phyloP scores from a whole-genome alignment of 2,329 filamentous ascomycete genomes.

The Aspergillus pseudoglaucus region DNA sequence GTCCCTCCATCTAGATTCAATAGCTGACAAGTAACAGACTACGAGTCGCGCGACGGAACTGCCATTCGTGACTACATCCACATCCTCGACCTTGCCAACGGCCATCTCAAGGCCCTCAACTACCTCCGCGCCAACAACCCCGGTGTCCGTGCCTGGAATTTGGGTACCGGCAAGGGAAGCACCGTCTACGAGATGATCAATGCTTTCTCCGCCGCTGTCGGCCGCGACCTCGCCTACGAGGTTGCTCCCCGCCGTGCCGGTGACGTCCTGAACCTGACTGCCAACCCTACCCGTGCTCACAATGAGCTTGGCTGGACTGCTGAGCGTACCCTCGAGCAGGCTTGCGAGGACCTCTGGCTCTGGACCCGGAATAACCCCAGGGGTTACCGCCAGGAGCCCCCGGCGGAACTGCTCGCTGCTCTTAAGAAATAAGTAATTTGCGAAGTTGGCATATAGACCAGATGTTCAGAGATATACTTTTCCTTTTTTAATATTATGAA shows the following conservation, averaged over 20 bases:
- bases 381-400: constrained; percentile 89
- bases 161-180: constrained; percentile 88
- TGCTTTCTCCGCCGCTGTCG: constrained; percentile 82
- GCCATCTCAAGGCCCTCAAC: constrained; percentile 63
- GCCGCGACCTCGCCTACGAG: constrained; percentile 78
- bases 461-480: constrained; percentile 1
- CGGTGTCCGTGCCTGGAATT: constrained; percentile 91
- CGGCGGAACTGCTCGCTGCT: constrained; percentile 65
- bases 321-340: constrained; percentile 80
- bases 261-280: constrained; percentile 90
- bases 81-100: constrained; percentile 46
- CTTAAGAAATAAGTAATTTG: constrained; percentile 29
- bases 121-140: constrained; percentile 53
- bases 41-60: constrained; percentile 51
- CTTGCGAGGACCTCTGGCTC: constrained; percentile 88
- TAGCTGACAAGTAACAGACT: constrained; percentile 54
- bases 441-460: not conserved
- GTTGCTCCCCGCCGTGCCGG: constrained; percentile 75
- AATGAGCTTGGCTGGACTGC: constrained; percentile 89
- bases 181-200: constrained; percentile 98
- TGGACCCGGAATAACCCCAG: constrained; percentile 97
- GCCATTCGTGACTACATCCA: constrained; percentile 69
- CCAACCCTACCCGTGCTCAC: constrained; percentile 82
- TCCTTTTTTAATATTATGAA: constrained; percentile 25
- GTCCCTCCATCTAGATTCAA: not conserved